phyloP scores from a whole-genome alignment of 495 filamentous ascomycete genomes.

The Apodospora peruviana region DNA sequence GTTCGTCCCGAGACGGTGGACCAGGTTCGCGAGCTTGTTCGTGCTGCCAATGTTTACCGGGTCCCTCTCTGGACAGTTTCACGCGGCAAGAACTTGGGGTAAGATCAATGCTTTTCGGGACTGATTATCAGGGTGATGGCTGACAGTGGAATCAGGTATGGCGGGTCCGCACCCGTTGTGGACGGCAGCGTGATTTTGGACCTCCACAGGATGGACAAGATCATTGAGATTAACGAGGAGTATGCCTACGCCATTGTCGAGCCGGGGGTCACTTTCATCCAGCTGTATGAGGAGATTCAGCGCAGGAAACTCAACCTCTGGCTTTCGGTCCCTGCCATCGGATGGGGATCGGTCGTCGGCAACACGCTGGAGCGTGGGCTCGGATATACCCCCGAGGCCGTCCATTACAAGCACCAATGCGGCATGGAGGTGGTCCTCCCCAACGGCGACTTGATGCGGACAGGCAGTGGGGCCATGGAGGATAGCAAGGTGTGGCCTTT shows the following conservation, averaged over 20 bases:
- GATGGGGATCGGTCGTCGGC: slow-evolving; percentile 48
- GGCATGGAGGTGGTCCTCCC: slow-evolving; percentile 46
- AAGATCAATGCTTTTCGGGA: not conserved
- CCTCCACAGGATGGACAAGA: slow-evolving; percentile 46
- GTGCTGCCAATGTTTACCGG: slow-evolving; percentile 27
- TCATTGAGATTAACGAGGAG: slow-evolving; percentile 49
- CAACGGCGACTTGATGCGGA: slow-evolving; percentile 37
- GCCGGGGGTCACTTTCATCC: slow-evolving; percentile 48
- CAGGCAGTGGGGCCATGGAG: slow-evolving; percentile 39
- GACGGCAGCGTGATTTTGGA: slow-evolving; percentile 47
- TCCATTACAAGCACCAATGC: slow-evolving; percentile 38
- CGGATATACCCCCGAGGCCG: slow-evolving; percentile 41
- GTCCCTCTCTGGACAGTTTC: slow-evolving; percentile 43
- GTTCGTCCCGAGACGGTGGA: not conserved
- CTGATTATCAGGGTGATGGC: not conserved
- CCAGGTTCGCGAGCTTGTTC: not conserved
- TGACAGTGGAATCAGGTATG: slow-evolving; percentile 32
- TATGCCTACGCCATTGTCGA: slow-evolving; percentile 45
- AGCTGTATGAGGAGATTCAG: slow-evolving; percentile 44
- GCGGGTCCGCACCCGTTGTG: slow-evolving; percentile 45
- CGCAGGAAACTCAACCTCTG: slow-evolving; percentile 39
- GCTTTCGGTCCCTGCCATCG: slow-evolving; percentile 45
- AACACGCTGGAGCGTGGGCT: slow-evolving; percentile 38
- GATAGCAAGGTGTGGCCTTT: slow-evolving; percentile 8
- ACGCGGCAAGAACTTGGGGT: slow-evolving; percentile 37